Base-by-base conservation (phyloP, 257 asterid genomes). In the Salvia hispanica region DNA sequence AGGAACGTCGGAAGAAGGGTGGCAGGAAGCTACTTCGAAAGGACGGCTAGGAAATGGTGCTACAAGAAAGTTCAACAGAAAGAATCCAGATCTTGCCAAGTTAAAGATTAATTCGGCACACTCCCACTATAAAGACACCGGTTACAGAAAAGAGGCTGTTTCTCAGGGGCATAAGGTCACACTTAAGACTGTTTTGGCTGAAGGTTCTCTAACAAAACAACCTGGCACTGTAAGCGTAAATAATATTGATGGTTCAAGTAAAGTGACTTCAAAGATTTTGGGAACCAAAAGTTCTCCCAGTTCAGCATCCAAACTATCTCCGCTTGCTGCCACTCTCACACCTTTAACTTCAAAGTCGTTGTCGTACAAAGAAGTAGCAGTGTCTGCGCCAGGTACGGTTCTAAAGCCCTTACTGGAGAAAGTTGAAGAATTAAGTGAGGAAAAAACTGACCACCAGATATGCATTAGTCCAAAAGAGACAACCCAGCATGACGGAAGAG, bases 351-450 rank as follows among this genome's bases (percentile, higher is more conserved):
- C 95, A 25, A 94, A 94, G 82, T 81, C 87, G 4, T 73, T 91
- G 73, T 94, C 99, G 5, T 94, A 94, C 81, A 94, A 91, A 87
- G 96, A 94, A 78, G 99, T 94, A 58, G 98, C 96, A 43, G 89
- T 80, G 73, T 87, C 98, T 42, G 86, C 96, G 51, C 99, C 97
- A 72, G 98, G 99, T 83, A 88, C 96, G 48, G 90, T 94, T 84
- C 90, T 87, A 70, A 94, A 91, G 96, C 96, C 98, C 85, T 77
- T 85, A 67, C 64, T 76, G 92, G 97, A 82, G 87, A 91, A 85
- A 83, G 83, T 83, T 73, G 95, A 86, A 85, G 96, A 82, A 75
- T 79, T 79, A 72, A 76, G 76, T 54, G 88, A 86, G 75, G 91
- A 74, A 81, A 80, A 79, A 74, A 76, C 84, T 76, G 95, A 84